These are phyloP conservation scores for Toxoplasma gondii DNA, from an alignment of 169 alveolate genomes.

Conservation along the genomic window DNA sequence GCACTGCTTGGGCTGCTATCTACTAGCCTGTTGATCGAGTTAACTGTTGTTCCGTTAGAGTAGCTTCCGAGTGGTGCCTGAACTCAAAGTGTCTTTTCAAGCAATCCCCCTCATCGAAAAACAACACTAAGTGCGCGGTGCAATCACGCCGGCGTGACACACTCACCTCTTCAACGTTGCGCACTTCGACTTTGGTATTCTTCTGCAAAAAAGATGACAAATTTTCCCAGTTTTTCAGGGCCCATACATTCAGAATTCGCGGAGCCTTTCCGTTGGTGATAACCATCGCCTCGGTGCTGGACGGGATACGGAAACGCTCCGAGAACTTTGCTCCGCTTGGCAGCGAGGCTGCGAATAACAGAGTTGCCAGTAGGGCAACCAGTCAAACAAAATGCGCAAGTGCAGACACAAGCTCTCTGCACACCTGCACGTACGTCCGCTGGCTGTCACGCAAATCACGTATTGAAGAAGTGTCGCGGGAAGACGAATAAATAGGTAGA, in stretches of 20 bases:
- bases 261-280: slow-evolving; percentile 62
- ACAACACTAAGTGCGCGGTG: neutral
- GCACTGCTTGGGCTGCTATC: too few species aligned
- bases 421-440: neutral
- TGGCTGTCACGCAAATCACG: too few species aligned
- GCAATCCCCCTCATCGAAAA: too few species aligned
- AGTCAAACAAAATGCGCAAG: neutral
- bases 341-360: slow-evolving; percentile 20
- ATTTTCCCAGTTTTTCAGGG: slow-evolving; percentile 26
- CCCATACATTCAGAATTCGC: slow-evolving; percentile 38
- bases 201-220: slow-evolving; percentile 36
- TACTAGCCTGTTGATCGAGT: too few species aligned
- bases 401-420: neutral
- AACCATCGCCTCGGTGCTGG: slow-evolving; percentile 38
- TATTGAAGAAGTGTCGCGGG: neutral
- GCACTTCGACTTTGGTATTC: slow-evolving; percentile 36
- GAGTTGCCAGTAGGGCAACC: neutral
- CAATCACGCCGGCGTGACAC: neutral
- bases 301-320: slow-evolving; percentile 53
- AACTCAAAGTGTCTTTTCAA: too few species aligned
- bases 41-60: too few species aligned
- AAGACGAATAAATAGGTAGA: too few species aligned
- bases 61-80: too few species aligned
- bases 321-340: slow-evolving; percentile 48
- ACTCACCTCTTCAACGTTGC: slow-evolving; percentile 42